Base-by-base conservation (phyloP, 2,329 filamentous ascomycete genomes). In the Byssochlamys sp. region DNA sequence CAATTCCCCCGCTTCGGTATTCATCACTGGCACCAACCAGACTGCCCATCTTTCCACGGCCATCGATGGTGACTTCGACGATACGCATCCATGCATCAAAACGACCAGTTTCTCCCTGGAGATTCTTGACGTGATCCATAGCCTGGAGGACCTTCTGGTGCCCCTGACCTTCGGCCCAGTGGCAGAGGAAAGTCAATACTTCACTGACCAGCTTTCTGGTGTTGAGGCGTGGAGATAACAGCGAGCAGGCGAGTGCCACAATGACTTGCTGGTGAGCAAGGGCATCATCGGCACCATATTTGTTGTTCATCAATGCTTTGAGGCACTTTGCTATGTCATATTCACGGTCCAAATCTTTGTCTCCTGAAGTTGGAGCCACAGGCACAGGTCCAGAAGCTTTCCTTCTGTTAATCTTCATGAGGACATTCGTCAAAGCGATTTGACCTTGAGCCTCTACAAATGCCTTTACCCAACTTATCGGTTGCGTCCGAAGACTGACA, bases 21-120 rank as follows among this genome's bases (percentile, higher is more conserved):
- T 99, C 94, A 68, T 97, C 94, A 68, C 91, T 96, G 31, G 94
- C 94, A 63, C 94, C 94, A 28, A 99, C 94, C 66, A 97, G 80
- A 76, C 91, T 96, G 66, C 94, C 94, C 91, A 99, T 96, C 81
- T 97, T 99, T 66, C 94, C 94, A 68, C 94, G 88, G 45, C 94
- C 94, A 73, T 97, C 94, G 62, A 96, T 86, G 1, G 92, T 97
- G 65, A 97, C 92, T 75, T 97, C 94, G 49, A 97, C 92, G 59
- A 96, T 88, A 59, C 94, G 90, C 90, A 99, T 96, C 94, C 94
- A 99, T 39, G 91, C 87, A 73, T 99, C 94, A 69, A 99, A 99
- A 1, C 94, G 85, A 45, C 94, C 92, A 75, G 95, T 96, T 73
- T 97, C 94, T 60, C 87, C 88, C 68, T 91, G 87, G 67, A 91